These are phyloP conservation scores for Penicillium sp. DNA, from an alignment of 2,329 filamentous ascomycete genomes.

Conservation along the genomic window DNA sequence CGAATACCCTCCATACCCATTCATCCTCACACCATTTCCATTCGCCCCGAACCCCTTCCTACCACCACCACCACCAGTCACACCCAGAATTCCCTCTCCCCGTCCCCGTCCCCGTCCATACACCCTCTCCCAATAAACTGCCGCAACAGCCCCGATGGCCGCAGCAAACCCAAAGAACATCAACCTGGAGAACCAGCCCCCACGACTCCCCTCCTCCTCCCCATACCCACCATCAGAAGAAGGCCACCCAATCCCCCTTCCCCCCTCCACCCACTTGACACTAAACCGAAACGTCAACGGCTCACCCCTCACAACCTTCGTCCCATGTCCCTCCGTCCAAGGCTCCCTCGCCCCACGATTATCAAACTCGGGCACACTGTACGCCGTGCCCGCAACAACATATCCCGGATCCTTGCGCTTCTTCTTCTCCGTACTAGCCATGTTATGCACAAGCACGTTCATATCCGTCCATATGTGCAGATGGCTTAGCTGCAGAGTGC, in stretches of 20 bases:
- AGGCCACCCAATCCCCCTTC: slow-evolving; percentile 32
- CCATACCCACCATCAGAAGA: too few species aligned
- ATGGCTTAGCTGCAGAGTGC: slow-evolving; percentile 78
- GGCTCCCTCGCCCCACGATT: slow-evolving; percentile 41
- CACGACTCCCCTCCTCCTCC: too few species aligned
- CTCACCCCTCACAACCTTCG: slow-evolving; percentile 76
- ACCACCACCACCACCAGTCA: too few species aligned
- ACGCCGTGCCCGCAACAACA: too few species aligned
- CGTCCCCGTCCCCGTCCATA: slow-evolving; percentile 21
- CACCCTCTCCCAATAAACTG: slow-evolving; percentile 33
- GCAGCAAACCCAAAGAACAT: slow-evolving; percentile 32
- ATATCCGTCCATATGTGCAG: slow-evolving; percentile 82
- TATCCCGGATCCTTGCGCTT: too few species aligned
- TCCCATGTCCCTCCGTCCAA: slow-evolving; percentile 43
- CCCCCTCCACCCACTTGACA: slow-evolving; percentile 60
- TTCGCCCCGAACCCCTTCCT: too few species aligned
- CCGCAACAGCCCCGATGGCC: slow-evolving; percentile 28
- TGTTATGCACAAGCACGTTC: slow-evolving; percentile 71
- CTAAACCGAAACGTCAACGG: slow-evolving; percentile 68
- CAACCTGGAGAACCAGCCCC: slow-evolving; percentile 24
- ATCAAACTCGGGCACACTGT: slow-evolving; percentile 51
- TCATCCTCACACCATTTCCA: slow-evolving; percentile 45
- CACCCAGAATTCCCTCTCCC: slow-evolving; percentile 43
- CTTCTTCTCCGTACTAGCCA: too few species aligned
- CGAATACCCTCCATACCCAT: slow-evolving; percentile 51